Evolutionary conservation across 192 early-diverging fungal genomes (phyloP), one percentile per base, ranked within the genome.

Genomic region (Coemansia sp.): DNA sequence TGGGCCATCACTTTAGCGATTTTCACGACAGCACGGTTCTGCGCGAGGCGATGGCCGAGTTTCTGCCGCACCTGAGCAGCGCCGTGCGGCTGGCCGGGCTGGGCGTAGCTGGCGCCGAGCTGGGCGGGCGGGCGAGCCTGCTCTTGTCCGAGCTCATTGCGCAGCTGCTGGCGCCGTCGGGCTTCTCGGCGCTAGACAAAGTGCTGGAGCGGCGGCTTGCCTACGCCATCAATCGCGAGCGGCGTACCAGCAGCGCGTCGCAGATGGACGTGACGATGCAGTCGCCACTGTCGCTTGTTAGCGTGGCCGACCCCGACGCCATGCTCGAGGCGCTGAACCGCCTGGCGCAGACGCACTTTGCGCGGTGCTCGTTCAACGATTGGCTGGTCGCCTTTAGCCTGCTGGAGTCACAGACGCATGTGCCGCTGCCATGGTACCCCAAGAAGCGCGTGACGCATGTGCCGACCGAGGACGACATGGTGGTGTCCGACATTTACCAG

Each of bases 401-500:
- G 54, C 61, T 85, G 25, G 83, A 85, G 56, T 69, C 76, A 3
- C 83, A 85, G 62, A 85, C 83, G 42, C 67, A 77, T 39, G 70
- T 63, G 25, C 74, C 72, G 63, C 70, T 85, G 43, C 78, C 83
- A 5, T 85, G 83, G 83, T 85, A 81, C 43, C 70, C 83, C 9
- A 67, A 73, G 42, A 81, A 76, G 70, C 83, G 83, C 37, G 40
- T 75, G 46, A 35, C 71, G 2, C 67, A 75, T 31, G 68, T 77
- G 17, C 84, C 67, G 12, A 32, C 79, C 0, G 87, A 89, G 14
- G 90, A 93, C 7, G 86, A 90, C 29, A 66, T 89, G 7, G 47
- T 87, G 9, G 81, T 93, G 8, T 86, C 87, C 0, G 88, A 87
- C 58, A 89, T 91, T 31, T 89, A 89, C 59, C 85, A 83, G 39